Conservation (phyloP, 1,284 basidiomycete genomes). For the Flammula alnicola region DNA sequence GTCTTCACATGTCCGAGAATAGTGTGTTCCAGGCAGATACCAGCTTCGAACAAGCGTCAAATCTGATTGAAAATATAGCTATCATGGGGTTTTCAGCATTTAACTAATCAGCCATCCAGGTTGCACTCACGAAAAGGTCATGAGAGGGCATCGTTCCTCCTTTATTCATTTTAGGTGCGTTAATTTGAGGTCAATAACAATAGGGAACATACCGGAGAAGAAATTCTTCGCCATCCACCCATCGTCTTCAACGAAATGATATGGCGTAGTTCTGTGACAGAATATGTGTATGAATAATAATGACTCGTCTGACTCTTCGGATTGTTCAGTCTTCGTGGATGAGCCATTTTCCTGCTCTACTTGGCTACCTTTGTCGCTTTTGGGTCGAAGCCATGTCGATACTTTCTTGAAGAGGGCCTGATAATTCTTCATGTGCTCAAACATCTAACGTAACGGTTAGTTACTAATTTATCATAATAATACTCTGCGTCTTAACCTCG, state of each 20-base stretch:
- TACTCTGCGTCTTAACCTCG: too few relatives aligned
- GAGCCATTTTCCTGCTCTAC: not conserved
- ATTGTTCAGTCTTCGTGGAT: not conserved
- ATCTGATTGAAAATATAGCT: slow-evolving; percentile 76
- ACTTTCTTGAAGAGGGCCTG: slow-evolving; percentile 68
- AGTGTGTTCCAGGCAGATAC: slow-evolving; percentile 72
- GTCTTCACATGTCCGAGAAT: slow-evolving; percentile 69
- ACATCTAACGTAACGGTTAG: slow-evolving; percentile 57
- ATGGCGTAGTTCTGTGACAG: slow-evolving; percentile 70
- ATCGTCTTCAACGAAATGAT: slow-evolving; percentile 76
- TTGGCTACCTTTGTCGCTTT: slow-evolving; percentile 12
- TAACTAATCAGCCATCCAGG: not conserved
- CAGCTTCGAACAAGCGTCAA: slow-evolving; percentile 62
- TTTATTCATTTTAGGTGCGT: slow-evolving; percentile 20
- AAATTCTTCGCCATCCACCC: slow-evolving; percentile 84
- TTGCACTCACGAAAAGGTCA: slow-evolving; percentile 61
- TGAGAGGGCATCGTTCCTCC: slow-evolving; percentile 71
- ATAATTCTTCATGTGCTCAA: slow-evolving; percentile 87
- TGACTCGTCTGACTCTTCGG: slow-evolving; percentile 40
- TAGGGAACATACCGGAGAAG: slow-evolving; percentile 58
- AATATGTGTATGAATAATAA: slow-evolving; percentile 80
- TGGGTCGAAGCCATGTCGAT: slow-evolving; percentile 68
- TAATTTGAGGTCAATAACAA: slow-evolving; percentile 14
- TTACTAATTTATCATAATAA: too few relatives aligned
- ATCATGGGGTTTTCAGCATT: not conserved